phyloP scores from a whole-genome alignment of 2,329 filamentous ascomycete genomes.

The Sporothrix pseudoabietina region DNA sequence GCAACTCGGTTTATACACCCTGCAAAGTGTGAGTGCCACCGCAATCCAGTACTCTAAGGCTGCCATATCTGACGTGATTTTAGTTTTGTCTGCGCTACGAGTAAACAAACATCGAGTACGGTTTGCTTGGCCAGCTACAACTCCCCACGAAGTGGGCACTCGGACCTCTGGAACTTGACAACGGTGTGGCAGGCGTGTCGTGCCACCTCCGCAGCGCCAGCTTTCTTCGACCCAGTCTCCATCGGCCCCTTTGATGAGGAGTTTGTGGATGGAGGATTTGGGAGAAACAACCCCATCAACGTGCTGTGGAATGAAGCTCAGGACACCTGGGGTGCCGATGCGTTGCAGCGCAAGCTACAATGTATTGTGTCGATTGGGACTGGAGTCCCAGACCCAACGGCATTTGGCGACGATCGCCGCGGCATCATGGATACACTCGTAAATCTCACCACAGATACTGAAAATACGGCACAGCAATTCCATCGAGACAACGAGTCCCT shows the following conservation, averaged over 20 bases:
- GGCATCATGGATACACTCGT: conserved; percentile 39
- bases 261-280: too few relatives aligned
- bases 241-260: too few relatives aligned
- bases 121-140: background rate
- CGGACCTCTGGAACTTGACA: conserved; percentile 5
- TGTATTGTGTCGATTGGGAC: background rate
- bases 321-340: conserved; percentile 40
- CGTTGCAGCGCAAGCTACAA: conserved; percentile 8
- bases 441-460: conserved; percentile 44
- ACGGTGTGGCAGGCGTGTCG: conserved; percentile 36
- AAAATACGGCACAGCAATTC: conserved; percentile 46
- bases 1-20: background rate
- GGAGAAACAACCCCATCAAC: conserved; percentile 48
- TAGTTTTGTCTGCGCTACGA: background rate
- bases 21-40: background rate
- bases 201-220: conserved; percentile 35
- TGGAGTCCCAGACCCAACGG: background rate
- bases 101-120: background rate
- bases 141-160: background rate
- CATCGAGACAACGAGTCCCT: conserved; percentile 36
- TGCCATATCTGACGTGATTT: background rate
- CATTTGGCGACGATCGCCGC: conserved; percentile 4
- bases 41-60: background rate
- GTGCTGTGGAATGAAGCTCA: conserved; percentile 46
- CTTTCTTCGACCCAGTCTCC: conserved; percentile 35